Base-by-base conservation (phyloP, 805 yeast species). In the Yarrowia osloensis region DNA sequence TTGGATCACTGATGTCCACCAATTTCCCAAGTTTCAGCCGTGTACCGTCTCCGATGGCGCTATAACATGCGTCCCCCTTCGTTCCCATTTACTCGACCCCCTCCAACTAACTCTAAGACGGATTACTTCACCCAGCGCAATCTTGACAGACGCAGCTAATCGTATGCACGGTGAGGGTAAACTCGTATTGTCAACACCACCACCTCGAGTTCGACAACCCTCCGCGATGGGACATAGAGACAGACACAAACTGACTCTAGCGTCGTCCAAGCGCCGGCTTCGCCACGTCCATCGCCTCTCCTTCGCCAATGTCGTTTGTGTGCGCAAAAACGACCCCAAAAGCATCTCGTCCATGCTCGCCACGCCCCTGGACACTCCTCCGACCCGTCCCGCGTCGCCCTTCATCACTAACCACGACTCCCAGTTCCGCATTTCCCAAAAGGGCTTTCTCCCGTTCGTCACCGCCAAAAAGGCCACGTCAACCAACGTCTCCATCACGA, bases 231-330 rank as follows among this genome's bases (percentile, higher is more conserved):
- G 63, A 24, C 49, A 19, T 40, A 40, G 63, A 57, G 63, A 57
- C 63, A 57, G 66, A 61, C 66, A 61, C 40, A 61, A 61, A 26
- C 66, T 44, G 66, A 61, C 54, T 61, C 66, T 61, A 24, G 66
- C 66, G 40, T 35, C 66, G 52, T 61, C 54, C 66, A 44, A 61
- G 47, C 39, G 66, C 31, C 66, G 66, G 28, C 54, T 61, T 5
- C 52, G 66, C 24, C 66, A 61, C 66, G 54, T 61, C 28, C 52
- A 44, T 26, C 52, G 66, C 19, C n/a, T 61, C 13, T 61, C 54
- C 8, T 61, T 61, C 19, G 54, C 52, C 33, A 44, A 61, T 31
- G 66, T 61, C 26, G 66, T 61, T 8, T 33, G 54, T 33, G 52
- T 46, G 28, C 66, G 54, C 40, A 61, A 24, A 31, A 33, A 44